phyloP scores from a whole-genome alignment of 1,284 basidiomycete species.

The Apiotrichum porosum region DNA sequence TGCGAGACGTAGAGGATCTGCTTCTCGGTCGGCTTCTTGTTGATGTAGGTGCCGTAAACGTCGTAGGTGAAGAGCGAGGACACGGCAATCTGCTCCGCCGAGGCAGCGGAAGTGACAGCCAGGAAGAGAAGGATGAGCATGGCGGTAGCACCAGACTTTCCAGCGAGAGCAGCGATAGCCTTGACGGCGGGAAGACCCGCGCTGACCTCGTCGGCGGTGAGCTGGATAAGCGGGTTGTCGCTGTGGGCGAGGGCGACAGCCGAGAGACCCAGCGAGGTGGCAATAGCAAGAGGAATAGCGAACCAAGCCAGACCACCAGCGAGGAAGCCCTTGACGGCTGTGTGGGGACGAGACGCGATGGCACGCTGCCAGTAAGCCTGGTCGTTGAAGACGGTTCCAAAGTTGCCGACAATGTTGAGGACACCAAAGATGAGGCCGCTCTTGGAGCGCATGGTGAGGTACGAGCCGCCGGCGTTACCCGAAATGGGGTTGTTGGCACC shows the following conservation, averaged over 20 bases:
- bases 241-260: constrained; percentile 68
- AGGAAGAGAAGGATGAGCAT: constrained; percentile 49
- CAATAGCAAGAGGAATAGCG: constrained; percentile 65
- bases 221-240: constrained; percentile 52
- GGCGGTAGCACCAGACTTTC: constrained; percentile 62
- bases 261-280: constrained; percentile 61
- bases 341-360: constrained; percentile 74
- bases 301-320: constrained; percentile 87
- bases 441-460: constrained; percentile 72
- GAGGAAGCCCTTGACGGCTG: constrained; percentile 82
- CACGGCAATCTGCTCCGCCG: constrained; percentile 85
- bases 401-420: constrained; percentile 70
- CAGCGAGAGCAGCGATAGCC: constrained; percentile 69
- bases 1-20: constrained; percentile 57
- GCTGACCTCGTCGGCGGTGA: constrained; percentile 63
- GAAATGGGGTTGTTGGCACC: constrained; percentile 52
- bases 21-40: constrained; percentile 57
- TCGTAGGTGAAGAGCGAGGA: constrained; percentile 74
- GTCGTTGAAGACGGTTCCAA: constrained; percentile 60
- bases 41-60: constrained; percentile 59
- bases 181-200: constrained; percentile 71
- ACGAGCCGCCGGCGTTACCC: constrained; percentile 60
- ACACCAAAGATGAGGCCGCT: constrained; percentile 76
- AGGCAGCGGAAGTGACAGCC: constrained; percentile 74
- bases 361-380: constrained; percentile 65